Percentiles rank a stretch among this genome's conserved stretches.
Conservation (phyloP, 306 rosid species). For the Styphnolobium japonicum region DNA sequence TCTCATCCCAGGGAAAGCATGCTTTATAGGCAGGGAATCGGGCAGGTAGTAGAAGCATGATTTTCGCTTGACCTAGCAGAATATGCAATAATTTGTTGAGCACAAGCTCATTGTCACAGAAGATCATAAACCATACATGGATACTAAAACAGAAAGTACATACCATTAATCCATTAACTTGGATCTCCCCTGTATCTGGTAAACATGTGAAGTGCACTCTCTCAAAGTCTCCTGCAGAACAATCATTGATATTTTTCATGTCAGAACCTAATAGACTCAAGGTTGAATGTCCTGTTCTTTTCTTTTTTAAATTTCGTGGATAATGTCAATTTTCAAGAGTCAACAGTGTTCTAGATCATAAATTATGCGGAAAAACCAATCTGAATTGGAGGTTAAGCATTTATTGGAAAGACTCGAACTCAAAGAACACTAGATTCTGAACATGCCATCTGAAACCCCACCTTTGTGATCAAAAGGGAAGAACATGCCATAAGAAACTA, state of each 20-base stretch:
- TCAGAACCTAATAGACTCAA: background rate
- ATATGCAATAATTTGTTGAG: slow-evolving; percentile 12
- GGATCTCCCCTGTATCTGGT: slow-evolving; percentile 64
- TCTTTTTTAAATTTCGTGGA: background rate
- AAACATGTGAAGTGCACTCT: slow-evolving; percentile 56
- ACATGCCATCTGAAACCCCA: background rate
- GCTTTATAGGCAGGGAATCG: slow-evolving; percentile 50
- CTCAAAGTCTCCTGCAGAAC: slow-evolving; percentile 65
- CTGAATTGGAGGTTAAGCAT: background rate
- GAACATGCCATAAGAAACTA: background rate
- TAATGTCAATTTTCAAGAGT: background rate
- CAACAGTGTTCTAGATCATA: background rate
- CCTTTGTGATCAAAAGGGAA: background rate
- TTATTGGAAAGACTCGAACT: background rate
- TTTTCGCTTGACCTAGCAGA: slow-evolving; percentile 58
- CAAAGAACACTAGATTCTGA: background rate
- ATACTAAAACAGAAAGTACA: background rate
- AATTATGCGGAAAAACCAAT: background rate
- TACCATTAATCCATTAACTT: slow-evolving; percentile 68
- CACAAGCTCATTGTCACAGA: background rate
- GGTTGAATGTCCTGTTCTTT: background rate
- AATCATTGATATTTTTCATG: background rate
- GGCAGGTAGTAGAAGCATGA: slow-evolving; percentile 60
- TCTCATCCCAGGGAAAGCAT: slow-evolving; percentile 40
- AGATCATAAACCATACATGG: background rate